A percentile compares a stretch with the other conserved stretches of the same genome.
These are phyloP conservation scores for Alternaria arborescens DNA, from an alignment of 2,329 filamentous ascomycete species.

Conservation along the genomic window DNA sequence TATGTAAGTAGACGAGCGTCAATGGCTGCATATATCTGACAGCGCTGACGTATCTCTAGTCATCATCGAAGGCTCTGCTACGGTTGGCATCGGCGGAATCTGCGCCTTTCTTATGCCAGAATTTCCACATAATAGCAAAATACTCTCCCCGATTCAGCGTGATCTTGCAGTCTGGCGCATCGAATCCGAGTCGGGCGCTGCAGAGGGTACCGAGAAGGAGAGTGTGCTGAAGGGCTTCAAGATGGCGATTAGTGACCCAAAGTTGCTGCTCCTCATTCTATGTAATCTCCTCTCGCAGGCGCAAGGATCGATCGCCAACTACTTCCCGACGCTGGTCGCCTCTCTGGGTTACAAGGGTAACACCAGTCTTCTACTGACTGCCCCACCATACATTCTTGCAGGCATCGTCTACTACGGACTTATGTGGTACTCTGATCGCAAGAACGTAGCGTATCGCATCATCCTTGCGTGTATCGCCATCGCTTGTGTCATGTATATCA, in stretches of 20 bases:
- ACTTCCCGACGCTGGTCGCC: background rate
- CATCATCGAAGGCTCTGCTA: background rate
- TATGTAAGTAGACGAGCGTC: background rate
- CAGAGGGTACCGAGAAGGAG: background rate
- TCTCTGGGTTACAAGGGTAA: background rate
- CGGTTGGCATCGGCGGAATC: background rate
- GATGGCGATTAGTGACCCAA: background rate
- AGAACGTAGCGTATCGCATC: conserved; percentile 54
- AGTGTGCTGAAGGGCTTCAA: background rate
- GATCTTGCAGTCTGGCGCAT: background rate
- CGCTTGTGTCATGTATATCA: conserved; percentile 47
- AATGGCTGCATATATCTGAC: background rate
- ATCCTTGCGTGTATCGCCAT: conserved; percentile 51
- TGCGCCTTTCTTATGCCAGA: background rate
- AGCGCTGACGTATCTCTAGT: background rate
- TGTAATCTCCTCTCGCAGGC: background rate
- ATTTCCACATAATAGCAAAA: background rate
- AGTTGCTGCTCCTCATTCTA: background rate
- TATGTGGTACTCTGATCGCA: conserved; percentile 54
- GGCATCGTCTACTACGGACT: conserved; percentile 21
- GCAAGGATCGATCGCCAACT: background rate
- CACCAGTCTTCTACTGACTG: background rate
- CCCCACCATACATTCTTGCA: background rate
- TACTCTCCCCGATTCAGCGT: background rate
- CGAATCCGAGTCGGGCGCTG: background rate